Evolutionary conservation across 495 filamentous ascomycete genomes (phyloP).

Genomic region (Penicilliopsis zonata): DNA sequence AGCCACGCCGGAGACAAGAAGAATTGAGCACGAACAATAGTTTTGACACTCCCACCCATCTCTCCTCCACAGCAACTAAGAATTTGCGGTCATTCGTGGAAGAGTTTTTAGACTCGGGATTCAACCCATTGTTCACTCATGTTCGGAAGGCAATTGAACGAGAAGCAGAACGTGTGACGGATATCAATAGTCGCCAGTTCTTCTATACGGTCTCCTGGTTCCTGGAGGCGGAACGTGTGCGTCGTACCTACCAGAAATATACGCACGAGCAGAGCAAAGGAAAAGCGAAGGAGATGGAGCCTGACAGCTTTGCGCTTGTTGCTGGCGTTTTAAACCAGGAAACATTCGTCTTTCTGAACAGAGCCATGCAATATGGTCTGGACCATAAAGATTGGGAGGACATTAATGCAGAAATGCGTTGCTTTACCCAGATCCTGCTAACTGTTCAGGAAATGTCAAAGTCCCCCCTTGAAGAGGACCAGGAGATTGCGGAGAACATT

Average conservation of each 20-base stretch:
- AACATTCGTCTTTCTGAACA: constrained; percentile 78
- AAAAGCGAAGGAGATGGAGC: constrained; percentile 40
- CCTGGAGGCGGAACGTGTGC: constrained; percentile 71
- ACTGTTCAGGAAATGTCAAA: constrained; percentile 91
- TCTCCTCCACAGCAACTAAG: constrained; percentile 55
- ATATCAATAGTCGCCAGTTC: constrained; percentile 65
- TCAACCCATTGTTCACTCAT: constrained; percentile 86
- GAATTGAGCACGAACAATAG: constrained; percentile 52
- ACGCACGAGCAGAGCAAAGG: constrained; percentile 17
- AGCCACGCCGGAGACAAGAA: constrained; percentile 46
- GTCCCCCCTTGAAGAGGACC: constrained; percentile 78
- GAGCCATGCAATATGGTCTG: constrained; percentile 63
- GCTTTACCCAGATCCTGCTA: constrained; percentile 66
- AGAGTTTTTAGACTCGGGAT: constrained; percentile 88
- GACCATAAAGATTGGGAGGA: constrained; percentile 81
- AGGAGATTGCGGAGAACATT: constrained; percentile 97
- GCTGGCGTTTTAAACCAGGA: constrained; percentile 86
- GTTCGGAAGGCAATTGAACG: constrained; percentile 83
- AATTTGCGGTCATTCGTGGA: constrained; percentile 76
- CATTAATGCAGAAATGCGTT: constrained; percentile 78
- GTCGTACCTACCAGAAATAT: constrained; percentile 45
- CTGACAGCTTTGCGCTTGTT: constrained; percentile 73
- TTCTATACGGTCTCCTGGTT: constrained; percentile 96
- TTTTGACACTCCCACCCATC: constrained; percentile 57
- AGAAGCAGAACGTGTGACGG: constrained; percentile 72